Base-by-base conservation (phyloP, 2,329 filamentous ascomycete genomes). In the Phialophora tarda region DNA sequence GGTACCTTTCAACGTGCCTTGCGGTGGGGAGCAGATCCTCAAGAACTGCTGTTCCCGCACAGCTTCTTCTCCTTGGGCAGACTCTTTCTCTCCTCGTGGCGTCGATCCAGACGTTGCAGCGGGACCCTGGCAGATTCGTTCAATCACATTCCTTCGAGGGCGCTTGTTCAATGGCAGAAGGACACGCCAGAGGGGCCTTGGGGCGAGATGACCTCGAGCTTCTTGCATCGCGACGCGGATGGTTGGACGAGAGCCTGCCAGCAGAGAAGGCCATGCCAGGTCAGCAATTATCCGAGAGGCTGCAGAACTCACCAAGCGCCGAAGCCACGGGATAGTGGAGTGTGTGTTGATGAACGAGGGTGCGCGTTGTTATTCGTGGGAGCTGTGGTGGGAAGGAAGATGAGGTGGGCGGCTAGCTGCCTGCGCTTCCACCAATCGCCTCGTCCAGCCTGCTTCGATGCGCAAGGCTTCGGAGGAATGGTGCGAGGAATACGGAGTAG, bases 171-270 rank as follows among this genome's bases (percentile, higher is more conserved):
- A 47, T 59, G 59, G 44, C 28, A 51, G 59, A 10, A 30, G 48
- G 48, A 38, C 23, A 54, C 24, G 28, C 53, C 30, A 59, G 24
- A 26, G 48, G 28, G 24, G 47, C 26, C 50, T 55, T 47, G 41
- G 50, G 51, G 41, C 32, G 59, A 53, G 50, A 65, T 57, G 63
- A 63, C 47, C 51, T 24, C 51, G 57, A 56, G 53, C 50, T 62
- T 23, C 10, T 50, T 48, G 61, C 58, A 62, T 60, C 50, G 65
- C 54, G 24, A 65, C n/a, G 21, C 4, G 26, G 21, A 38, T 65
- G 66, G 64, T 69, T 72, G 69, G 70, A 59, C 53, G 17, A 65
- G 53, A 68, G 28, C 34, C 4, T 70, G 70, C 68, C 70, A 71
- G 44, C 70, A 63, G 60, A 58, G 41, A 56, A 34, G 55, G 59